Evolutionary conservation across 2,329 filamentous ascomycete species (phyloP).

Genomic region (Nakataea oryzae): DNA sequence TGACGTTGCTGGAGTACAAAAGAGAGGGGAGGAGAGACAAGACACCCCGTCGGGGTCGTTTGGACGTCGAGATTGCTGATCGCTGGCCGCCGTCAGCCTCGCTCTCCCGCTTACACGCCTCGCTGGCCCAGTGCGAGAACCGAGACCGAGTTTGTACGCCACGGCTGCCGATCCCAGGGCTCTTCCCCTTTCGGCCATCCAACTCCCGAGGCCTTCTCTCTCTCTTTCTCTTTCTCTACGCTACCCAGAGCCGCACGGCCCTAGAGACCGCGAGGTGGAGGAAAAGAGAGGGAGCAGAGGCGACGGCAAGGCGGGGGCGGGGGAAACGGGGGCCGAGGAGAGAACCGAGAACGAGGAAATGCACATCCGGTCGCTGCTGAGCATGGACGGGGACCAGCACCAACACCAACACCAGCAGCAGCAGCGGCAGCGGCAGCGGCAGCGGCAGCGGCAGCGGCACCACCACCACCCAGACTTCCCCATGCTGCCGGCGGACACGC

Average conservation of each 20-base stretch:
- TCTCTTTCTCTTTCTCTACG: too few species aligned
- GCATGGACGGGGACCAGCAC: not conserved
- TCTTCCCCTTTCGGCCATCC: not conserved
- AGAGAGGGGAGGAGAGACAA: too few species aligned
- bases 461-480: not conserved
- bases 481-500: constrained; percentile 1
- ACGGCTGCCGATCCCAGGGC: not conserved
- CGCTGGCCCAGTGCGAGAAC: not conserved
- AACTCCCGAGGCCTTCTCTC: too few species aligned
- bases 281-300: not conserved
- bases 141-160: too few species aligned
- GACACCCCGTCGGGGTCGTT: too few species aligned
- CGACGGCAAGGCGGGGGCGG: too few species aligned
- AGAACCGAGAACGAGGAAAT: not conserved
- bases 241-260: not conserved
- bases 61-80: too few species aligned
- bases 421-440: not conserved
- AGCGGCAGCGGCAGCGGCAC: not conserved
- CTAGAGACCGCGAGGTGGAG: not conserved
- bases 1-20: too few species aligned
- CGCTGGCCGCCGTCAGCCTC: too few species aligned
- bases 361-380: not conserved
- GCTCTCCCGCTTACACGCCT: not conserved
- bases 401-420: too few species aligned
- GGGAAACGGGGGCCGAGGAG: too few species aligned